Percentiles rank a stretch among this genome's conserved stretches.
Conservation (phyloP, 2,329 filamentous ascomycete genomes). For the Aspergillus novoparasiticus region DNA sequence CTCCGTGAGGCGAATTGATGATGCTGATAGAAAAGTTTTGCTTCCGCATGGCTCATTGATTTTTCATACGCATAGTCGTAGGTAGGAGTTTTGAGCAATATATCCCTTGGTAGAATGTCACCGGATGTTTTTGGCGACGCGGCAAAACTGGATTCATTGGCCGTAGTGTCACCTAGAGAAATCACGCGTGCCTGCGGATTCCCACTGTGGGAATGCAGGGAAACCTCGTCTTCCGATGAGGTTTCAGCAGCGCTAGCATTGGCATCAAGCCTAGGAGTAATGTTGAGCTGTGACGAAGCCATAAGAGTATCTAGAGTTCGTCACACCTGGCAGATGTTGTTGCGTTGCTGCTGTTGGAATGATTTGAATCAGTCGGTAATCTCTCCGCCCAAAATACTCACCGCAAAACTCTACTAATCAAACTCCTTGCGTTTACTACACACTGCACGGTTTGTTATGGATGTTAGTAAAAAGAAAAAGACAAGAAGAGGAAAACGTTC, state of each 20-base stretch:
- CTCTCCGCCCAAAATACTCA: constrained; percentile 6
- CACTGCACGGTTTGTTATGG: background rate
- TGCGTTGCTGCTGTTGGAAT: background rate
- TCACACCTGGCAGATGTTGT: constrained; percentile 7
- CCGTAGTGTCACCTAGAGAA: constrained; percentile 7
- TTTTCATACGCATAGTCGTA: constrained; percentile 94
- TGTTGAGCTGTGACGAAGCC: constrained; percentile 22
- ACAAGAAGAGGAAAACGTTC: background rate
- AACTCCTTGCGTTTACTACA: background rate
- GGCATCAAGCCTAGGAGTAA: constrained; percentile 18
- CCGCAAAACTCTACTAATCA: constrained; percentile 2
- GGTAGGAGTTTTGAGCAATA: constrained; percentile 73
- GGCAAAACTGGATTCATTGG: constrained; percentile 11
- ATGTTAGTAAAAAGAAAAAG: background rate
- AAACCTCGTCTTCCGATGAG: constrained; percentile 12
- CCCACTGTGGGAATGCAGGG: background rate
- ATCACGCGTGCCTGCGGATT: constrained; percentile 6
- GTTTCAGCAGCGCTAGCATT: constrained; percentile 22
- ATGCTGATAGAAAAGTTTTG: constrained; percentile 93
- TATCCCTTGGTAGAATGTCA: constrained; percentile 42
- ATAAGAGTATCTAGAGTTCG: constrained; percentile 17
- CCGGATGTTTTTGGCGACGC: constrained; percentile 11
- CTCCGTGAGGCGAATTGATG: constrained; percentile 67
- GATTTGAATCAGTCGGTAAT: background rate
- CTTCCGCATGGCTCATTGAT: constrained; percentile 89